These are phyloP conservation scores for Coccinonectria pachysandricola DNA, from an alignment of 2,329 filamentous ascomycete species.

Conservation along the genomic window DNA sequence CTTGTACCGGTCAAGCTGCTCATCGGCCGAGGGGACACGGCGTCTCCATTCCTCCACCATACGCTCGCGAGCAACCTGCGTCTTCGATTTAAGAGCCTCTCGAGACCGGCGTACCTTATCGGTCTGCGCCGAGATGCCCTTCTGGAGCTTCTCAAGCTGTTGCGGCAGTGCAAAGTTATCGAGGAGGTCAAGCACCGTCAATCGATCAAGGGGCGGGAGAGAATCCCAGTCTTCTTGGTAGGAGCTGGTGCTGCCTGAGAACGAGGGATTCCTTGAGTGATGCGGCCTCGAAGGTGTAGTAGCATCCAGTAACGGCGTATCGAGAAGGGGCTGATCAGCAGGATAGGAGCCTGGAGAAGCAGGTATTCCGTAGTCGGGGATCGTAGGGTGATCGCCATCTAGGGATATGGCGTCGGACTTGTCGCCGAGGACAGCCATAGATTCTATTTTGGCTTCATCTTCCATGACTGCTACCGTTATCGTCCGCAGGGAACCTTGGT, in stretches of 20 bases:
- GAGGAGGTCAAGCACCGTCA: conserved; percentile 86
- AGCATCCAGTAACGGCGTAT: conserved; percentile 42
- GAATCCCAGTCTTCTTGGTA: conserved; percentile 83
- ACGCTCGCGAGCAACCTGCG: conserved; percentile 70
- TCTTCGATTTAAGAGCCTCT: conserved; percentile 66
- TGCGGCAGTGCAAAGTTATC: conserved; percentile 89
- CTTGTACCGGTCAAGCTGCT: conserved; percentile 84
- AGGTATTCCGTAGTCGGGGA: conserved; percentile 27
- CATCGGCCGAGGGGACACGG: conserved; percentile 75
- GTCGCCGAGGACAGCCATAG: conserved; percentile 7
- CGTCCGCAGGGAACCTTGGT: no score
- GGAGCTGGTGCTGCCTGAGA: conserved; percentile 74
- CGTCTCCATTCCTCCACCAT: conserved; percentile 91
- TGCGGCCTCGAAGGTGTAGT: conserved; percentile 38
- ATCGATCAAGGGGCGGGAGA: conserved; percentile 77
- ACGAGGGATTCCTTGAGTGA: conserved; percentile 68
- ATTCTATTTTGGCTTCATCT: conserved; percentile 11
- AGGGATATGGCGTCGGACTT: conserved; percentile 17
- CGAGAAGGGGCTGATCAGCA: conserved; percentile 32
- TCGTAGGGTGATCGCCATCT: conserved; percentile 29
- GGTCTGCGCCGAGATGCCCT: conserved; percentile 69
- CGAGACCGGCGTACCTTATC: conserved; percentile 76
- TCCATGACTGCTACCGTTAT: conserved; percentile 20
- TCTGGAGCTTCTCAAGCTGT: conserved; percentile 83
- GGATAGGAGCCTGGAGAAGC: conserved; percentile 34